Conservation (phyloP, 2,329 filamentous ascomycete genomes). For the Colletotrichum neosansevieriae region DNA sequence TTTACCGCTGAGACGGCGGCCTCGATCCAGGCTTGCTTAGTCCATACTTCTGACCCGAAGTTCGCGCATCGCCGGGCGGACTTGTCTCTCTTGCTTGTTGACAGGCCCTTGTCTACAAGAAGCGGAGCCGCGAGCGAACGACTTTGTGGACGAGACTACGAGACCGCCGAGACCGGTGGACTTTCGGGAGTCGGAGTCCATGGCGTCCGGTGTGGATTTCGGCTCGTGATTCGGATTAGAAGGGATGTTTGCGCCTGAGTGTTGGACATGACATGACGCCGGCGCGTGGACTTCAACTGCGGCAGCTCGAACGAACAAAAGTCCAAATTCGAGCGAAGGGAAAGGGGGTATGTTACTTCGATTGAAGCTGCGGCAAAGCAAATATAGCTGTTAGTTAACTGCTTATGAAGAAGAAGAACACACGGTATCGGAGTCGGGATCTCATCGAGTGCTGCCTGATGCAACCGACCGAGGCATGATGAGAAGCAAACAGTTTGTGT, state of each 20-base stretch:
- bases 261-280: background rate
- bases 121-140: too few species aligned
- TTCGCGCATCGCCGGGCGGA: background rate
- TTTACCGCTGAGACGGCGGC: background rate
- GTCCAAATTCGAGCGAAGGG: too few species aligned
- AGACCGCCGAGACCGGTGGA: too few species aligned
- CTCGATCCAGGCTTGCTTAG: constrained; percentile 16
- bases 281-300: background rate
- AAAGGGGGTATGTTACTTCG: background rate
- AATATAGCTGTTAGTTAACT: too few species aligned
- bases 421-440: background rate
- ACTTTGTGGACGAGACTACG: too few species aligned
- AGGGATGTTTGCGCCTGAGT: too few species aligned
- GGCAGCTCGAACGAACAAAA: too few species aligned
- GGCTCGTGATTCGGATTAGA: too few species aligned
- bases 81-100: too few species aligned
- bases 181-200: too few species aligned
- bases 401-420: background rate
- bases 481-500: background rate
- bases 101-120: too few species aligned
- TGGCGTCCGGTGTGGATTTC: too few species aligned
- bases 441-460: constrained; percentile 12
- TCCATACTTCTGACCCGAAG: constrained; percentile 6
- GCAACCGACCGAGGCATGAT: background rate
- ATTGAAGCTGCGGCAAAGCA: background rate